Evolutionary conservation across 2,329 filamentous ascomycete genomes (phyloP).

Genomic region (Sarocladium brachiariae): DNA sequence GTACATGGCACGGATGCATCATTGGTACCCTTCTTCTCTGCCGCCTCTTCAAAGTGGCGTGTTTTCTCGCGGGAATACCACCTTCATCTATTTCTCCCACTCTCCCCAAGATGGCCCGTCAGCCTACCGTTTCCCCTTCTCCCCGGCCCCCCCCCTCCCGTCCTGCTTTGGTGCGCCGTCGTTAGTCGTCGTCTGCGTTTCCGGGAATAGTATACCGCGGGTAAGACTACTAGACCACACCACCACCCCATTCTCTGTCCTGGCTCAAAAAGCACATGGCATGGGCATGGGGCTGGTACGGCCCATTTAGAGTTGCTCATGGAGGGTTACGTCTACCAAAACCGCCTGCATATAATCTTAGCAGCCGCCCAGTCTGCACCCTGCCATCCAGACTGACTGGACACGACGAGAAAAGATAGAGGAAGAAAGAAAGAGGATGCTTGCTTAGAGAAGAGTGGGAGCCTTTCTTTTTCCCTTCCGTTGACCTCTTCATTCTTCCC

Average conservation of each 20-base stretch:
- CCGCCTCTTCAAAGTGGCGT: background rate
- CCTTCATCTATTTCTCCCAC: no score
- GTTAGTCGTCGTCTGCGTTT: no score
- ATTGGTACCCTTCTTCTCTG: background rate
- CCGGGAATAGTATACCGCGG: slow-evolving; percentile 8
- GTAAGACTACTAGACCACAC: background rate
- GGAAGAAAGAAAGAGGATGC: background rate
- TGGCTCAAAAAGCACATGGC: no score
- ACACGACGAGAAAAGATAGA: background rate
- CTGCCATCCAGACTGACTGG: background rate
- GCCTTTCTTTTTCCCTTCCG: background rate
- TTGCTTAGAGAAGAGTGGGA: background rate
- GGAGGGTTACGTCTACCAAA: background rate
- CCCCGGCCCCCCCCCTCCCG: background rate
- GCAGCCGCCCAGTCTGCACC: background rate
- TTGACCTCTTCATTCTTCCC: no score
- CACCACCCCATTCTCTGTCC: no score
- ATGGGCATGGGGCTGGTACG: background rate
- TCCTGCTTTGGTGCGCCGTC: background rate
- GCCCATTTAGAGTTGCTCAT: slow-evolving; percentile 2
- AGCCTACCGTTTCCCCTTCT: no score
- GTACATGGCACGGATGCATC: no score
- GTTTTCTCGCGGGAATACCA: no score
- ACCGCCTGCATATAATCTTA: slow-evolving; percentile 5
- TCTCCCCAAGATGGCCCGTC: no score